phyloP scores from a whole-genome alignment of 2,329 filamentous ascomycete species.

The Harringtonia aguacate region DNA sequence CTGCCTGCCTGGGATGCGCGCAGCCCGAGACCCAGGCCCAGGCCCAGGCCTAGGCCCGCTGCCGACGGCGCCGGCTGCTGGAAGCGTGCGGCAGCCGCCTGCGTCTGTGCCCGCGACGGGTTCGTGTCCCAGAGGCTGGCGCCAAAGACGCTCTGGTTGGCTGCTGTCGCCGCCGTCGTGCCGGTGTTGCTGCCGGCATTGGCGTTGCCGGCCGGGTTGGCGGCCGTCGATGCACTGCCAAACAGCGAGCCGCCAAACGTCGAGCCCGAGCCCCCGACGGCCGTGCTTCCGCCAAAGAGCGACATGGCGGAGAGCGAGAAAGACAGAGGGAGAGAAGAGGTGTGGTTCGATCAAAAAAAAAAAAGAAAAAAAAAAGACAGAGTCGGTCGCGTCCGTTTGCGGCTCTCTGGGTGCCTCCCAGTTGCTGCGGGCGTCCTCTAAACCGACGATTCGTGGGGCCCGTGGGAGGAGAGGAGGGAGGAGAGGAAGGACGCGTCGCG shows the following conservation, averaged over 20 bases:
- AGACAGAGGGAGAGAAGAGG: neutral
- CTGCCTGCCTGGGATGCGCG: too few relatives aligned
- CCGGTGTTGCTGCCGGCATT: neutral
- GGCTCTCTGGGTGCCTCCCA: too few relatives aligned
- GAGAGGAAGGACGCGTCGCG: too few relatives aligned
- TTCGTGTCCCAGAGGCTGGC: constrained; percentile 10
- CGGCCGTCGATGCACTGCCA: constrained; percentile 1
- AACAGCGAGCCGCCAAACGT: constrained; percentile 9
- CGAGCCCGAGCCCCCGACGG: constrained; percentile 4
- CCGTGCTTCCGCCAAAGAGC: constrained; percentile 10
- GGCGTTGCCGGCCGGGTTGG: neutral
- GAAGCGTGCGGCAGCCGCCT: neutral
- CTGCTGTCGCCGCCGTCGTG: neutral
- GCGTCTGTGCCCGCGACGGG: neutral
- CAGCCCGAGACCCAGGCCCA: too few relatives aligned
- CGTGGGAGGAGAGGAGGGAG: too few relatives aligned
- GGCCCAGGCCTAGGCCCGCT: too few relatives aligned
- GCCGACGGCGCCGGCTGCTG: neutral
- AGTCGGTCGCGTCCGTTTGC: too few relatives aligned
- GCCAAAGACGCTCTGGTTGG: constrained; percentile 8
- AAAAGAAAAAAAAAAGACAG: too few relatives aligned
- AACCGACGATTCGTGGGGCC: too few relatives aligned
- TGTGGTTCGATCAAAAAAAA: neutral
- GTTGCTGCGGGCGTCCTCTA: too few relatives aligned
- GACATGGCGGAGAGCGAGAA: constrained; percentile 5